Base-by-base conservation (phyloP, 805 yeast genomes). In the Ascoidea tarda region DNA sequence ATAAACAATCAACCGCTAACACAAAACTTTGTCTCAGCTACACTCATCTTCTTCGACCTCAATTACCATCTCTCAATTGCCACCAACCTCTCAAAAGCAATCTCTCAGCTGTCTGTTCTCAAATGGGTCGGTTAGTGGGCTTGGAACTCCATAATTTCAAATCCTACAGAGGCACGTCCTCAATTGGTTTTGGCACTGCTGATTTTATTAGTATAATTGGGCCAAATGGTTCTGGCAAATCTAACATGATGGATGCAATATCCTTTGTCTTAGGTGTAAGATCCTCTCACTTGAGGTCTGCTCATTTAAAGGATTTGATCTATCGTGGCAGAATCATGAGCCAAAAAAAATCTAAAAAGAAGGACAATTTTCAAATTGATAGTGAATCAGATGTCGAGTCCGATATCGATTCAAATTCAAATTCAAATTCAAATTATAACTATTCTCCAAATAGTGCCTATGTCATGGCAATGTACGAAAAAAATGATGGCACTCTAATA, bases 141-240 rank as follows among this genome's bases (percentile, higher is more conserved):
- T 66, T 90, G 51, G 96, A 87, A 63, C 69, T 90, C 42, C 71
- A 77, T 66, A 88, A 93, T 66, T 93, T 93, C 79, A 93, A 93
- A 69, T 90, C 97, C 0, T 93, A 93, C 63, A 73, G 77, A 52
- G 97, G 96, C 0, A 74, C 77, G 0, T 75, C 87, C 16, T 73
- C 74, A 5, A 78, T 91, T 28, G 95, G 93, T 2, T 85, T 93
- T 66, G 96, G 96, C 0, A 74, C 82, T 10, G 78, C 90, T 0
- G 73, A 76, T 55, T 93, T 93, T 70, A 87, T 96, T 1, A 83
- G 95, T 48, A 87, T 93, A 56, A 86, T 93, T 54, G 99, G 99
- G 1, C 98, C 98, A n/a, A 93, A 93, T 73, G 99, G 99, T 42
- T 85, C 97, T 0, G 99, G 99, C 6, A 93, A 93, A 69, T 86